Base-by-base conservation (phyloP, 177 flowering plant genomes). In the Vitis hybrid region DNA sequence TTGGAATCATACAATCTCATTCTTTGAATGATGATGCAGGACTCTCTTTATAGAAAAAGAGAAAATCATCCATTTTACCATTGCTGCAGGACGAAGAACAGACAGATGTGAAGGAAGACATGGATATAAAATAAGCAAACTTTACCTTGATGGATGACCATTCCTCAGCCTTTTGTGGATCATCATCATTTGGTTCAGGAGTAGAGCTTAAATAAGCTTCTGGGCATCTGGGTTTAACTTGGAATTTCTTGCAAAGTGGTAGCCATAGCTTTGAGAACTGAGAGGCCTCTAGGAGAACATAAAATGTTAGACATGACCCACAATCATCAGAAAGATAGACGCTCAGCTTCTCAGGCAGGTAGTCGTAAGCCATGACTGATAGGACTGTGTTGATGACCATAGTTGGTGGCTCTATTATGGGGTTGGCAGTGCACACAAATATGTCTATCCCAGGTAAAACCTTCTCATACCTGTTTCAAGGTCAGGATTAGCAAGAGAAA, bases 281-380 rank as follows among this genome's bases (percentile, higher is more conserved):
- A 17, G 85, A 74, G 1, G 87, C 87, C 76, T 82, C 85, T 6
- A 82, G 48, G 8, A 85, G 68, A 15, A 86, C 84, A 49, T 78
- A 82, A 67, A 84, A 84, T 0, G 87, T 86, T 6, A 84, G 54
- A 9, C 77, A 78, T 12, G 87, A 86, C 6, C 79, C 80, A 13
- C 82, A 87, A 17, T 86, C 89, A 9, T 86, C 87, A 0, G 87
- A 86, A 6, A 84, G 70, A 69, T 84, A 84, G 11, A 86, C 78
- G 32, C 74, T 70, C 35, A 81, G 50, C 75, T 85, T 85, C 61
- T 83, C 79, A 0, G 84, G 67, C 2, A 81, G 86, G 66, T 81
- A 85, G 52, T 81, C 74, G 58, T 81, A 85, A 1, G 84, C 84
- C 81, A 85, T 83, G 24, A 81, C 75, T 0, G 86, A 85, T 10